These are phyloP conservation scores for Xylaria sp. DNA, from an alignment of 495 filamentous ascomycete species.

Conservation along the genomic window DNA sequence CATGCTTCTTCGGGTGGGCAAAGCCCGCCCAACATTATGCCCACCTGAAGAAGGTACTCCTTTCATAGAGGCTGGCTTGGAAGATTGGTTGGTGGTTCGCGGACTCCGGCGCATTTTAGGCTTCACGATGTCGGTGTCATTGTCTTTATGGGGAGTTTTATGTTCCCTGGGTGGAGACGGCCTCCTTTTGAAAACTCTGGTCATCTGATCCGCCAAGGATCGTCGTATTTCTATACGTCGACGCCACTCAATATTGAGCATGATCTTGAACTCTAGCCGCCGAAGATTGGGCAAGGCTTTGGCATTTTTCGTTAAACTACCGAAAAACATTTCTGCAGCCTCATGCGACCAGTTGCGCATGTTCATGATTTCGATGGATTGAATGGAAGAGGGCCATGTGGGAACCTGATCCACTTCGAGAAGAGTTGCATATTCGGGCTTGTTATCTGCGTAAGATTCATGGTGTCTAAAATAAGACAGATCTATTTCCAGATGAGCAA, in stretches of 20 bases:
- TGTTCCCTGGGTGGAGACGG: slow-evolving; percentile 55
- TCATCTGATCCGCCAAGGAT: slow-evolving; percentile 70
- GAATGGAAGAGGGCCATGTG: slow-evolving; percentile 74
- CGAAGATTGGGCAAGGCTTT: slow-evolving; percentile 67
- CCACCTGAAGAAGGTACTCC: slow-evolving; percentile 21
- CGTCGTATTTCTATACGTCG: slow-evolving; percentile 76
- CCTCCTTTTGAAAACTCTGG: slow-evolving; percentile 68
- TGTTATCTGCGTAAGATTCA: slow-evolving; percentile 62
- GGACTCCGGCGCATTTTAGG: slow-evolving; percentile 32
- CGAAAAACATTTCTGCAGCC: slow-evolving; percentile 76
- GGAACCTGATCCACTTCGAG: slow-evolving; percentile 67
- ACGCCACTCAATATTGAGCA: slow-evolving; percentile 77
- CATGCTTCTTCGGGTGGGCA: slow-evolving; percentile 31
- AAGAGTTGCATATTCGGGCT: slow-evolving; percentile 72
- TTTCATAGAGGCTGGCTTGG: slow-evolving; percentile 43
- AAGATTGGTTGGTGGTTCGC: slow-evolving; percentile 35
- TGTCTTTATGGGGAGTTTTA: slow-evolving; percentile 37
- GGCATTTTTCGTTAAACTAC: slow-evolving; percentile 74
- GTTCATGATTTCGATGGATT: slow-evolving; percentile 72
- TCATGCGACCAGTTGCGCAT: slow-evolving; percentile 71
- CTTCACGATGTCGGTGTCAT: not conserved
- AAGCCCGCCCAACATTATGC: slow-evolving; percentile 7
- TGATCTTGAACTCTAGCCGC: slow-evolving; percentile 70
- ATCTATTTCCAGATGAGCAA: slow-evolving; percentile 76
- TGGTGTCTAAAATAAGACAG: slow-evolving; percentile 69